Conservation (phyloP, 306 rosid species). For the Fagus crenata region DNA sequence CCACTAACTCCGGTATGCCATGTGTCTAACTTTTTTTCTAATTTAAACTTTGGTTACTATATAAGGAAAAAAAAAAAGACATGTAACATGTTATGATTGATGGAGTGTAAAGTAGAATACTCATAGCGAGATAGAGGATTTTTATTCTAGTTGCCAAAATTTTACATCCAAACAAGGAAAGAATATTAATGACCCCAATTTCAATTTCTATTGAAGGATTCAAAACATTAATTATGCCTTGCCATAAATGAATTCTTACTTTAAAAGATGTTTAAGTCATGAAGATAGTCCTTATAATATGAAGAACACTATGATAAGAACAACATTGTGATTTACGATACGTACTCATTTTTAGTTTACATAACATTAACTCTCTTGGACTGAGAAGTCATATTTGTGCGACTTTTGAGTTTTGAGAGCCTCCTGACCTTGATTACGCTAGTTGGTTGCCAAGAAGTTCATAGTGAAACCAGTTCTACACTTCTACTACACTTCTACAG, state of each 20-base stretch:
- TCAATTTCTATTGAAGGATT: neutral
- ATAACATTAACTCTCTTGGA: neutral
- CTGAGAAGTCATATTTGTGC: neutral
- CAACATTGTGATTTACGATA: neutral
- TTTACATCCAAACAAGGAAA: neutral
- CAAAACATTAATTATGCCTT: conserved; percentile 4
- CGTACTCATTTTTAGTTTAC: neutral
- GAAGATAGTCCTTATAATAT: neutral
- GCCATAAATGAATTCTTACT: neutral
- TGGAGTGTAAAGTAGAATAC: too few relatives aligned
- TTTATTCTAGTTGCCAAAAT: neutral
- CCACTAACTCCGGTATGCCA: too few relatives aligned
- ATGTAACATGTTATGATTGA: too few relatives aligned
- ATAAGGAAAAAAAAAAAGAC: too few relatives aligned
- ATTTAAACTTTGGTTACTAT: too few relatives aligned
- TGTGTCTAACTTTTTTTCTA: too few relatives aligned
- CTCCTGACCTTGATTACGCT: neutral
- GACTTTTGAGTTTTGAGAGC: neutral
- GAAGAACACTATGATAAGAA: neutral
- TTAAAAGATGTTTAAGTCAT: conserved; percentile 3
- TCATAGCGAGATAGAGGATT: too few relatives aligned
- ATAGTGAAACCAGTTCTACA: neutral
- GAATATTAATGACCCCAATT: neutral
- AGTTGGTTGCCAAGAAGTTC: neutral
- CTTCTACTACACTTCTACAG: too few relatives aligned